Conservation (phyloP, 192 early-diverging fungal species). For the Entomortierella chlamydospora region DNA sequence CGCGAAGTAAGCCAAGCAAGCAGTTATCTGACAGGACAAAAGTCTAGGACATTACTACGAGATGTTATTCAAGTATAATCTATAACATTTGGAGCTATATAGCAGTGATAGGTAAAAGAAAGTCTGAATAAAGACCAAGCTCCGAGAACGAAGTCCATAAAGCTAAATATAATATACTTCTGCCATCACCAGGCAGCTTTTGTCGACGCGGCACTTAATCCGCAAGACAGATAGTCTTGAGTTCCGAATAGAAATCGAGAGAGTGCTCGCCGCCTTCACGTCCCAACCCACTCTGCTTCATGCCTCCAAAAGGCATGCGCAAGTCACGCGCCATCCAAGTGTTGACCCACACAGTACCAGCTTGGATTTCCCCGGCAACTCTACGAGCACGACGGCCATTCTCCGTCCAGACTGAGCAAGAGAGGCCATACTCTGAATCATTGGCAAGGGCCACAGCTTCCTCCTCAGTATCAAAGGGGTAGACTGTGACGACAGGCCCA, state of each 20-base stretch:
- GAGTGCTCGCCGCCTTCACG: conserved; percentile 76
- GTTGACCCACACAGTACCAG: conserved; percentile 85
- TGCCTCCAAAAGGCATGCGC: conserved; percentile 84
- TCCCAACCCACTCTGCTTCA: conserved; percentile 72
- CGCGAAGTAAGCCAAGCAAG: not conserved
- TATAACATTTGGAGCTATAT: too few species aligned
- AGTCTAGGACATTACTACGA: not conserved
- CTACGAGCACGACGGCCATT: conserved; percentile 68
- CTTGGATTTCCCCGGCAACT: conserved; percentile 70
- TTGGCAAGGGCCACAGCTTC: conserved; percentile 78
- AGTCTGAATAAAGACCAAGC: too few species aligned
- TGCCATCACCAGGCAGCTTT: too few species aligned
- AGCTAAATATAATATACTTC: too few species aligned
- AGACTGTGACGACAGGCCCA: conserved; percentile 83
- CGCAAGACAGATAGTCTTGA: conserved; percentile 62
- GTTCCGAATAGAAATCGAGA: conserved; percentile 76
- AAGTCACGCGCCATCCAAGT: conserved; percentile 79
- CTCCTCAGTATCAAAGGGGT: conserved; percentile 78
- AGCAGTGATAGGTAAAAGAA: too few species aligned
- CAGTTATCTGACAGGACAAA: not conserved
- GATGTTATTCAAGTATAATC: too few species aligned
- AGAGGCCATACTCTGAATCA: conserved; percentile 75
- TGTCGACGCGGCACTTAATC: too few species aligned
- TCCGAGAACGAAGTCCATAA: too few species aligned
- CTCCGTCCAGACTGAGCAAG: conserved; percentile 77